These are phyloP conservation scores for Sporothrix protearum DNA, from an alignment of 2,329 filamentous ascomycete genomes.

Conservation along the genomic window DNA sequence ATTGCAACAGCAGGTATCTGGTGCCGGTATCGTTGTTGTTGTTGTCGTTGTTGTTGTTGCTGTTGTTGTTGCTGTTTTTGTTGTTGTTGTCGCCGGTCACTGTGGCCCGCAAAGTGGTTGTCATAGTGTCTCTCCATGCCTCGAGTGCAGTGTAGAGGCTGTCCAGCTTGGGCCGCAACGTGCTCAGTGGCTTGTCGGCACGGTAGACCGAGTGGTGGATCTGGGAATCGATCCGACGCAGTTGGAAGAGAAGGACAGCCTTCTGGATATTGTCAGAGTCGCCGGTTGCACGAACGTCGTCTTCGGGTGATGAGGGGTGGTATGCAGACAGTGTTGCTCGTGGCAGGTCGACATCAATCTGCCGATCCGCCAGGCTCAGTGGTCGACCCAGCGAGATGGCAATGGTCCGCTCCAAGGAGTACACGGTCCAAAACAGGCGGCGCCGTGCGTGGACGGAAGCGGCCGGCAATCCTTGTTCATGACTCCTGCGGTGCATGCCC, in stretches of 20 bases:
- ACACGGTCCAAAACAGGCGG: constrained; percentile 51
- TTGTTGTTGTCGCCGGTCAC: not conserved
- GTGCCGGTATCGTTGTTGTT: constrained; percentile 31
- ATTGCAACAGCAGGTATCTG: constrained; percentile 46
- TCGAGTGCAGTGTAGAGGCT: constrained; percentile 45
- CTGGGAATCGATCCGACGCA: constrained; percentile 42
- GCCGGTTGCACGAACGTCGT: not conserved
- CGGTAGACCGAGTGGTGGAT: constrained; percentile 53
- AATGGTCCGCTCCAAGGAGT: constrained; percentile 48
- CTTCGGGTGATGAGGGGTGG: not conserved
- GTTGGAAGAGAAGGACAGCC: not conserved
- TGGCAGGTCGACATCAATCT: constrained; percentile 49
- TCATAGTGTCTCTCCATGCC: constrained; percentile 37
- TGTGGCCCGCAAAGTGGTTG: not conserved
- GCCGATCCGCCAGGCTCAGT: constrained; percentile 48
- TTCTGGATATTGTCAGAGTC: not conserved
- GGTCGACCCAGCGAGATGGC: constrained; percentile 50
- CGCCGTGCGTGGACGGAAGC: constrained; percentile 38
- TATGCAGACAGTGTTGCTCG: constrained; percentile 24
- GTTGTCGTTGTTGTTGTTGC: constrained; percentile 25
- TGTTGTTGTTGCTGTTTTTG: constrained; percentile 31
- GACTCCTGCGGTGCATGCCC: constrained; percentile 41
- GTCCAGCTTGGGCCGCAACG: constrained; percentile 47
- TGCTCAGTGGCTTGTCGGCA: constrained; percentile 44
- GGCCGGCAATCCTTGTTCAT: constrained; percentile 16